Evolutionary conservation across 805 yeast genomes (phyloP).

Genomic region (Saturnispora zaruensis): DNA sequence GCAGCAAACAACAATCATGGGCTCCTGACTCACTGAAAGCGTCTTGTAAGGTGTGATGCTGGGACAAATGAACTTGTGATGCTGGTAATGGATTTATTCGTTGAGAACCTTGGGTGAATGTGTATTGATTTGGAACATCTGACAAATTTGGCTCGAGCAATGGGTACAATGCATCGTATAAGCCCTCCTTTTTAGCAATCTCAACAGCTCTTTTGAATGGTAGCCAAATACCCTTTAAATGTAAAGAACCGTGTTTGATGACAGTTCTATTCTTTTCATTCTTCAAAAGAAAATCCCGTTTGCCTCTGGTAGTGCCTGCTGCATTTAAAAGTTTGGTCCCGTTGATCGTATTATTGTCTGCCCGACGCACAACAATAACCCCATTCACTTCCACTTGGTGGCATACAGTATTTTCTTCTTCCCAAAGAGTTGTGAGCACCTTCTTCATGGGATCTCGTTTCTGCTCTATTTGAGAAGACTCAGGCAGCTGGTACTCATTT

Average conservation of each 20-base stretch:
- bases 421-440: conserved; percentile 58
- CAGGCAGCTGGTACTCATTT: neutral
- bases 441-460: neutral
- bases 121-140: neutral
- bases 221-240: conserved; percentile 67
- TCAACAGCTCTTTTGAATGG: conserved; percentile 65
- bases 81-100: neutral
- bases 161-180: conserved; percentile 49
- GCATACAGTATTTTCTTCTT: conserved; percentile 62
- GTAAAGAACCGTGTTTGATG: conserved; percentile 72
- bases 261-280: conserved; percentile 60
- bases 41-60: neutral
- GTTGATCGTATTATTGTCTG: conserved; percentile 64
- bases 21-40: neutral
- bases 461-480: neutral
- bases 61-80: neutral
- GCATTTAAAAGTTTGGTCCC: conserved; percentile 63
- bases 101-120: neutral
- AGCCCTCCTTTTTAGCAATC: conserved; percentile 60
- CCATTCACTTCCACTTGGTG: conserved; percentile 66
- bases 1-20: neutral
- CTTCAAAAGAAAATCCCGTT: conserved; percentile 62
- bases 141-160: conserved; percentile 35
- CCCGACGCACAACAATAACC: conserved; percentile 58
- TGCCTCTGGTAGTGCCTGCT: conserved; percentile 65